These are phyloP conservation scores for Coemansia sp. DNA, from an alignment of 192 early-diverging fungal genomes.

Conservation along the genomic window DNA sequence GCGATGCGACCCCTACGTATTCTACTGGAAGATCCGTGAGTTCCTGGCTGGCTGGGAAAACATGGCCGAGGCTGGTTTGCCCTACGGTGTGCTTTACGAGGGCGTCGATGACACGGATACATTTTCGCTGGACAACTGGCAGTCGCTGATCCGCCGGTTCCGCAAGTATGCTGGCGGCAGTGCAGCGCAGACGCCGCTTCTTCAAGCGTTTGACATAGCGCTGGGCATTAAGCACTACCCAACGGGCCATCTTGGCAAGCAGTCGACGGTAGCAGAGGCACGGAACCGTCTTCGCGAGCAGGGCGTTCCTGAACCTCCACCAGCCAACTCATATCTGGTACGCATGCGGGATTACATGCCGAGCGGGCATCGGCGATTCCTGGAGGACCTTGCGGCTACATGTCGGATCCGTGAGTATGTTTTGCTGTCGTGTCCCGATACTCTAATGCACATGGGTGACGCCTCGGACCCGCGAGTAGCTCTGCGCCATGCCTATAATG, in stretches of 20 bases:
- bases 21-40: conserved; percentile 90
- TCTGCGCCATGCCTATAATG: conserved; percentile 75
- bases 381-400: conserved; percentile 70
- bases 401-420: conserved; percentile 73
- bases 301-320: conserved; percentile 40
- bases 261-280: conserved; percentile 36
- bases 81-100: conserved; percentile 88
- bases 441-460: conserved; percentile 21
- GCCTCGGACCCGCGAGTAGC: conserved; percentile 34
- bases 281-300: conserved; percentile 24
- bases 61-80: conserved; percentile 82
- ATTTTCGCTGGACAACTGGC: conserved; percentile 56
- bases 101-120: conserved; percentile 71
- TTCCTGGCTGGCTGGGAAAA: conserved; percentile 92
- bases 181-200: conserved; percentile 92
- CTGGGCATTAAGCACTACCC: conserved; percentile 87
- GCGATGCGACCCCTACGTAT: conserved; percentile 91
- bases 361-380: conserved; percentile 80
- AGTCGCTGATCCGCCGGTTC: conserved; percentile 61
- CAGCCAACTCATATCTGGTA: conserved; percentile 72
- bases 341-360: conserved; percentile 96
- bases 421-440: conserved; percentile 41
- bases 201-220: conserved; percentile 87
- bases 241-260: conserved; percentile 59
- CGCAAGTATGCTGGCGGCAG: conserved; percentile 86